These are phyloP conservation scores for Blastocystis sp. DNA, from an alignment of 352 stramenopile species.

Conservation along the genomic window DNA sequence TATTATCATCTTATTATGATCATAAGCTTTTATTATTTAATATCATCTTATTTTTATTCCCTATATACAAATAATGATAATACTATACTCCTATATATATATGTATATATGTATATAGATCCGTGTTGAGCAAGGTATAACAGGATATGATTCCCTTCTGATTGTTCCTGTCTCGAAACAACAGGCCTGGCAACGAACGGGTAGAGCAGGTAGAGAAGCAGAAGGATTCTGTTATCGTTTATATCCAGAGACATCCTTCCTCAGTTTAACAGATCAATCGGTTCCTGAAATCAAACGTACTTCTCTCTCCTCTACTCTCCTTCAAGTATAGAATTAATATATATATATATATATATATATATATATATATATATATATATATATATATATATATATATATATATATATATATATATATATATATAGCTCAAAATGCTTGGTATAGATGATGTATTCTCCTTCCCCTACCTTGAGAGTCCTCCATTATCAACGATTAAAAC, in stretches of 20 bases:
- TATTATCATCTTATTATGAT: too few species aligned
- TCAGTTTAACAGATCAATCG: conserved; percentile 28
- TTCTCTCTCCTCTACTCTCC: conserved; percentile 52
- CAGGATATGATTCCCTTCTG: conserved; percentile 63
- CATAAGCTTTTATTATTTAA: too few species aligned
- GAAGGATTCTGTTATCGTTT: conserved; percentile 48
- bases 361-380: conserved; percentile 14
- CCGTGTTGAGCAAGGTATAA: conserved; percentile 60
- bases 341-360: background rate
- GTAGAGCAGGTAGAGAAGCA: conserved; percentile 61
- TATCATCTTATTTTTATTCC: conserved; percentile 59
- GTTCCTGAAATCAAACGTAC: conserved; percentile 54
- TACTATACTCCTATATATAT: too few species aligned
- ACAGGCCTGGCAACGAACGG: conserved; percentile 66
- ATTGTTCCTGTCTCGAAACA: conserved; percentile 64
- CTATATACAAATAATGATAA: conserved; percentile 56
- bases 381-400: conserved; percentile 15
- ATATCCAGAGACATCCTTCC: conserved; percentile 49
- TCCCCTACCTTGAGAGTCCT: conserved; percentile 64
- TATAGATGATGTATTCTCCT: conserved; percentile 53
- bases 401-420: conserved; percentile 1
- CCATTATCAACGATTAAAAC: conserved; percentile 46
- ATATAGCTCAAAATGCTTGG: conserved; percentile 50
- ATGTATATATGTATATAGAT: too few species aligned
- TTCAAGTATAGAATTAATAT: conserved; percentile 54